A percentile compares a stretch with the other conserved stretches of the same genome.
Conservation (phyloP, 345 rosid species). For the Stellera chamaejasme region DNA sequence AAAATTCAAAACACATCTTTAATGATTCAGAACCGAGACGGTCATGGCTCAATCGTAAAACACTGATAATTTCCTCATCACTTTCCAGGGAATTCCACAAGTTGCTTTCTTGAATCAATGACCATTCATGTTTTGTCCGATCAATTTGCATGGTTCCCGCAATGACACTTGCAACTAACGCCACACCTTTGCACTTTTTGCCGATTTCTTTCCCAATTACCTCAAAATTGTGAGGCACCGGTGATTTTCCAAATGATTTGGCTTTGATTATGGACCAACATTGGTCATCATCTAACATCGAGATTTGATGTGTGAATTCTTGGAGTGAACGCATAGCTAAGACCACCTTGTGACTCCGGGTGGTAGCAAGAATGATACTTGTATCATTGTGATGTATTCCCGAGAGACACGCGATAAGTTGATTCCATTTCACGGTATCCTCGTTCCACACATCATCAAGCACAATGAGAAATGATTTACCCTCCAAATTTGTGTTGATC, state of each 20-base stretch:
- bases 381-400: background rate
- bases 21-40: no score
- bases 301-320: background rate
- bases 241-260: background rate
- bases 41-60: background rate
- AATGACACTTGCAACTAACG: background rate
- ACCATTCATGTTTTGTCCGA: background rate
- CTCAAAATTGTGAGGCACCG: background rate
- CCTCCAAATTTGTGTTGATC: background rate
- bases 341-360: background rate
- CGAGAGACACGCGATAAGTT: background rate
- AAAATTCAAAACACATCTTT: no score
- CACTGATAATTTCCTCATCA: background rate
- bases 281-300: background rate
- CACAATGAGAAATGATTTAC: background rate
- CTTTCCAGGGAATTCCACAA: background rate
- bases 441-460: background rate
- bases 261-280: conserved; percentile 15
- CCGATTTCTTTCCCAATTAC: background rate
- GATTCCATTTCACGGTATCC: background rate
- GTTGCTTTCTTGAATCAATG: background rate
- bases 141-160: background rate
- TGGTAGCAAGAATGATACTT: background rate
- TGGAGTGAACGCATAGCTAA: background rate
- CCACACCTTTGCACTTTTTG: background rate